Evolutionary conservation across 2,329 filamentous ascomycete genomes (phyloP).

Genomic region (Purpureocillium takamizusanense): DNA sequence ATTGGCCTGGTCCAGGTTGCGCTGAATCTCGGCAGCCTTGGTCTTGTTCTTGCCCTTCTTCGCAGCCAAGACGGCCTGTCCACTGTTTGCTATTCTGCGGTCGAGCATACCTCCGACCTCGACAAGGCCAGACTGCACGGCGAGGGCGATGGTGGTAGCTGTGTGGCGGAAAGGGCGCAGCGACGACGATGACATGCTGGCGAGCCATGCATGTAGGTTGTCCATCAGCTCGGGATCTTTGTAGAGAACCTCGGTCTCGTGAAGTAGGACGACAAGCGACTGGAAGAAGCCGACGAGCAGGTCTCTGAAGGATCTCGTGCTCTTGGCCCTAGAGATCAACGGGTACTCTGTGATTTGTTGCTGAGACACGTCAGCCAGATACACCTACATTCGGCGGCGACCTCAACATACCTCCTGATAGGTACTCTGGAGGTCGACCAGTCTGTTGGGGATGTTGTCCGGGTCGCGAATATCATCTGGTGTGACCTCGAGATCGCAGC

Average conservation of each 20-base stretch:
- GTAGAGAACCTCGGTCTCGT: conserved; percentile 76
- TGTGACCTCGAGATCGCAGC: conserved; percentile 71
- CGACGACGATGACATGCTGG: conserved; percentile 79
- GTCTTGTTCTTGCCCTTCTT: conserved; percentile 67
- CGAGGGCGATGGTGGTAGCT: conserved; percentile 73
- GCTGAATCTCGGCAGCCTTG: conserved; percentile 64
- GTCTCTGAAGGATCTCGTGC: conserved; percentile 67
- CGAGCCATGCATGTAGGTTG: conserved; percentile 83
- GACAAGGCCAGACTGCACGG: conserved; percentile 71
- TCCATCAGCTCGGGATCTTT: conserved; percentile 70
- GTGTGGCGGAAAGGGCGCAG: conserved; percentile 91
- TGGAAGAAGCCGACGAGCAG: conserved; percentile 72
- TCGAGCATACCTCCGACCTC: conserved; percentile 62
- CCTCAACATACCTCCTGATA: conserved; percentile 60
- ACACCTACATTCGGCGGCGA: background rate
- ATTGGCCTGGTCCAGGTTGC: conserved; percentile 61
- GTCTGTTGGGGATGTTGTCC: conserved; percentile 70
- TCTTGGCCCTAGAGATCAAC: conserved; percentile 72
- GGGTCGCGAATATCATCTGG: conserved; percentile 80
- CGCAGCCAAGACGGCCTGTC: conserved; percentile 72
- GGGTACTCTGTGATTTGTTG: conserved; percentile 85
- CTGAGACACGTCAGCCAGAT: conserved; percentile 26
- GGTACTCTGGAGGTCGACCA: conserved; percentile 79
- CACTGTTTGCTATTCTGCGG: conserved; percentile 63
- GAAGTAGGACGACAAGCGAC: conserved; percentile 66